Base-by-base conservation (phyloP, 1,284 basidiomycete genomes). In the Mycena citricolor region DNA sequence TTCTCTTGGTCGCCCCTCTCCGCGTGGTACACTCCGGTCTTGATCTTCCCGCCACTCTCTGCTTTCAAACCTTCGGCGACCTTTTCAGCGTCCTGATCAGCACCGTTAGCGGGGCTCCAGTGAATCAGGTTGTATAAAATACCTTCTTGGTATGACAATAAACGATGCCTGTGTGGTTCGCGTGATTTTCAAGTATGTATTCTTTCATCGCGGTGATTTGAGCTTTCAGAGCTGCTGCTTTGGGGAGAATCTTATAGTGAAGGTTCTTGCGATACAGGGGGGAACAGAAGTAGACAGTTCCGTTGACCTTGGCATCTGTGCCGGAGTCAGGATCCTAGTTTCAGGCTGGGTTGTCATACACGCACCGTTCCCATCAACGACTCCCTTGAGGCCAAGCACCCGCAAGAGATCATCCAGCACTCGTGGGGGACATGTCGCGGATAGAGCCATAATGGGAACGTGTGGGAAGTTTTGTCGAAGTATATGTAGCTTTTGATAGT, bases 221-320 rank as follows among this genome's bases (percentile, higher is more conserved):
- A 0, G 70, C 76, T 12, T 74, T 71, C 0, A 74, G 65, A 10
- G 71, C 74, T 0, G 81, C 64, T 0, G 90, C 79, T 59, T 95
- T 95, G 1, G 81, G 69, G 1, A 90, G 51, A 2, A 97, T 79
- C 6, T 66, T 64, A 62, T 94, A 94, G 55, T 88, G 88, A 5
- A 95, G 69, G 58, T 95, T 94, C 52, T 82, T 82, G 23, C 94
- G 80, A 58, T 95, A 94, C 0, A 97, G 72, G 0, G 94, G 92
- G 0, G 92, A 80, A 2, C 85, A 81, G 63, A 97, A 97, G 60
- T 88, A 88, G 0, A 94, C 74, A 0, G 94, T 97, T 2, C 86
- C 83, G 12, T 74, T 66, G 0, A 69, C 52, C 5, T 73, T 64
- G 1, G 88, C 86, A 46, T 76, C 84, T 86, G 41, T n/a, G n/a